Evolutionary conservation across 305 asterid species (phyloP), one percentile per base, ranked within the genome.

Genomic region (Fraxinus nigra): DNA sequence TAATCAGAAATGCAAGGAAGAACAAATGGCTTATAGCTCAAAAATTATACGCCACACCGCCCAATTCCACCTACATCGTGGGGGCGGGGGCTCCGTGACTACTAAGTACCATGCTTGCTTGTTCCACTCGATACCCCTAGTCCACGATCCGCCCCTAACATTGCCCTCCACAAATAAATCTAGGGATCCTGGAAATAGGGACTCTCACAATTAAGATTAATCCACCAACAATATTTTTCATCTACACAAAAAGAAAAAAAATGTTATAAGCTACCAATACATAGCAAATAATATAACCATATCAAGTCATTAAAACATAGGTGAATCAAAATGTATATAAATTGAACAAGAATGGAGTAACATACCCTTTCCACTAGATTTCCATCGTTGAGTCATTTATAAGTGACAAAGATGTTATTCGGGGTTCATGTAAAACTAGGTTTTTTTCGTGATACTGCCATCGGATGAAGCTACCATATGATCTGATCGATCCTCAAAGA

Each of bases 391-490:
- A 73, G 56, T 18, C 13, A 20, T 13, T 13, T 8, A 38, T 61
- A 14, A 75, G 74, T 18, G 76, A 22, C 3, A 26, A 14, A 48
- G 18, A 13, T 43, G 20, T 59, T 13, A 73, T 20, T 63, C 51
- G 81, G 89, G 88, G 87, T 78, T 82, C 30, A 38, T 65, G 56
- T 0, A 33, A 33, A 38, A 69, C 67, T 78, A 83, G 76, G 34
- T 56, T 75, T 67, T 67, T 65, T 81, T 88, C 90, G 87, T 88
- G 92, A 73, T 80, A 84, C 86, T 75, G 56, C 72, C 77, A 84
- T 85, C 93, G 51, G 95, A 87, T 91, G 92, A 92, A 92, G 93
- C 90, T 79, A 85, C 97, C 94, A 87, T 85, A 88, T 92, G 94
- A 91, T 87, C 97, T 88, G 77, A 87, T 88, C 91, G 79, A 79